Percentiles rank a stretch among this genome's conserved stretches.
Conservation (phyloP, 73 alveolate genomes). For the Paramecium sonneborni region DNA sequence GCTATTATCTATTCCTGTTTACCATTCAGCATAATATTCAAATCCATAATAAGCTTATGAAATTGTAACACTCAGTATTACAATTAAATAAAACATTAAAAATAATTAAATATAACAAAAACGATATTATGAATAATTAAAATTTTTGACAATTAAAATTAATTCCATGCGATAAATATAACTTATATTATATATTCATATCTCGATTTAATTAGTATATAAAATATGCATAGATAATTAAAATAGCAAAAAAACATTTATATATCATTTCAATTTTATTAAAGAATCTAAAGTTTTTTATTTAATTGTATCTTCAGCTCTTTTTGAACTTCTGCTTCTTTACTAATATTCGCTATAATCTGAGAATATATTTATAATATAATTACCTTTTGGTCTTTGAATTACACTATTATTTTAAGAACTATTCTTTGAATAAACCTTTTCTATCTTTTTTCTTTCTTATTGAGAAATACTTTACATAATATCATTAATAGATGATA, state of each 20-base stretch:
- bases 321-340: background rate
- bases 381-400: background rate
- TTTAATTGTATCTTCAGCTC: background rate
- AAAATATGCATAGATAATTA: background rate
- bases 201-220: no score
- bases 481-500: slow-evolving; percentile 9
- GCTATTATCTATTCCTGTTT: slow-evolving; percentile 16
- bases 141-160: background rate
- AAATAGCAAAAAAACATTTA: background rate
- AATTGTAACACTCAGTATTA: background rate
- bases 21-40: slow-evolving; percentile 42
- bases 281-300: background rate
- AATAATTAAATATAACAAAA: background rate
- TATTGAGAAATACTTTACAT: background rate
- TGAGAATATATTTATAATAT: background rate
- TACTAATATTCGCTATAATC: background rate
- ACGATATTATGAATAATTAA: background rate
- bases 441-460: background rate
- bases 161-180: background rate
- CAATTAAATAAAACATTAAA: background rate
- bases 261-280: background rate
- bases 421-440: background rate
- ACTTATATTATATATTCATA: background rate
- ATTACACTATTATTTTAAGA: background rate
- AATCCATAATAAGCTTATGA: background rate